These are phyloP conservation scores for Talaromyces thailandensis DNA, from an alignment of 495 filamentous ascomycete species.

Conservation along the genomic window DNA sequence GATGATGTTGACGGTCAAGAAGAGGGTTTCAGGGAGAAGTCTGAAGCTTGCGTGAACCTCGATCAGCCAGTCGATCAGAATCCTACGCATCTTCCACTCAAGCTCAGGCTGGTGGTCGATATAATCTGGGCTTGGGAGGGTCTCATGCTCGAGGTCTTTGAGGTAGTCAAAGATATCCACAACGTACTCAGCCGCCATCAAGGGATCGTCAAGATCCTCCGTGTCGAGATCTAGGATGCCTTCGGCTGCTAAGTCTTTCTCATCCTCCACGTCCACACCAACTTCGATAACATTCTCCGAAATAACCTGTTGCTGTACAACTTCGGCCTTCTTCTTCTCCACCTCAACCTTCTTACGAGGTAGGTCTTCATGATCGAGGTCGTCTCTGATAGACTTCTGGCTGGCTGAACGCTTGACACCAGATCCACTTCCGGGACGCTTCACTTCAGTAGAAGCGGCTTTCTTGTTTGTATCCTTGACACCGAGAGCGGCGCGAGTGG, in stretches of 20 bases:
- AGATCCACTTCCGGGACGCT: constrained; percentile 63
- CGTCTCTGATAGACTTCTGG: constrained; percentile 48
- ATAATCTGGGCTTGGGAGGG: constrained; percentile 84
- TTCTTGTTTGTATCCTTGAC: constrained; percentile 55
- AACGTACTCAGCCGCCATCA: constrained; percentile 98
- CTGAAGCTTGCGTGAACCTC: constrained; percentile 97
- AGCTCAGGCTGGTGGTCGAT: constrained; percentile 89
- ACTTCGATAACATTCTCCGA: constrained; percentile 15
- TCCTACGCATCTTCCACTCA: constrained; percentile 97
- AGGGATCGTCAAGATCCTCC: constrained; percentile 84
- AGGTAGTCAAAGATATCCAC: constrained; percentile 97
- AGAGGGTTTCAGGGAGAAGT: constrained; percentile 93
- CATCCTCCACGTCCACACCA: constrained; percentile 15
- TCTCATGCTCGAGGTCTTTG: constrained; percentile 71
- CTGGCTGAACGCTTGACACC: constrained; percentile 56
- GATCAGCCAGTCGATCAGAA: constrained; percentile 96
- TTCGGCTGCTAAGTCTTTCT: constrained; percentile 33
- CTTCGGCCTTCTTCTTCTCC: constrained; percentile 36
- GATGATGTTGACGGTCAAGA: constrained; percentile 95
- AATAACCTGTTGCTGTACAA: constrained; percentile 5
- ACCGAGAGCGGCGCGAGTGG: constrained; percentile 51
- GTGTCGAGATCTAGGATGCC: constrained; percentile 62
- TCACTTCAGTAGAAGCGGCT: constrained; percentile 55
- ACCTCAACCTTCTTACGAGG: constrained; percentile 43
- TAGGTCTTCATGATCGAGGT: constrained; percentile 48